Evolutionary conservation across 2,329 filamentous ascomycete species (phyloP), one percentile per base, ranked within the genome.

Genomic region (Plectosphaerella sp.): DNA sequence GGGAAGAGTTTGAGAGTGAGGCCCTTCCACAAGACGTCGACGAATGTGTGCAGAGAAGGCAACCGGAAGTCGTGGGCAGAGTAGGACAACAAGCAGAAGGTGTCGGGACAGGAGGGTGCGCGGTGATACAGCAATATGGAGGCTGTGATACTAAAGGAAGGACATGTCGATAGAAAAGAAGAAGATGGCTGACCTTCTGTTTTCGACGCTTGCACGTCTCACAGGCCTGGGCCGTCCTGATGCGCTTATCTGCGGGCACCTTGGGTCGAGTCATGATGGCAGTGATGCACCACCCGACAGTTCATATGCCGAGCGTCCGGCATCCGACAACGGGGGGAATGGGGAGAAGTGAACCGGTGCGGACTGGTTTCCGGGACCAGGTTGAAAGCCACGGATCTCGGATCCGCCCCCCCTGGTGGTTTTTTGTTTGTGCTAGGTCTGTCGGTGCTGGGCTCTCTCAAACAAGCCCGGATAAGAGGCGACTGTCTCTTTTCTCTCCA

Each of bases 131-230:
- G 41, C 16, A 43, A 43, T 43, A 43, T 43, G 41, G 28, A n/a
- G 25, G 33, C 8, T 5, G 25, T 36, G 28, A 12, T 47, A 45
- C 22, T 37, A 47, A 43, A 42, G n/a, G 25, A 37, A 20, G 25
- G 25, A n/a, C 45, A 46, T 28, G 20, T 25, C 5, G 24, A 47
- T 10, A 16, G 25, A 48, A 24, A 25, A 16, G 12, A 41, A 14
- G 47, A 20, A 14, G 18, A 11, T 41, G 3, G 61, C 77, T 73
- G 62, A 83, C 84, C 74, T 86, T 87, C 69, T 87, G 83, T 65
- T 87, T 87, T 56, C 83, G 77, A 54, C 77, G 75, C 67, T 84
- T 86, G 70, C 84, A 87, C 56, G 73, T 79, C 57, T 84, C 79
- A 64, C 84, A 87, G 41, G 84, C 84, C 59, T 82, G 78, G 24